These are phyloP conservation scores for Rubus idaeus DNA, from an alignment of 306 rosid genomes.

Conservation along the genomic window DNA sequence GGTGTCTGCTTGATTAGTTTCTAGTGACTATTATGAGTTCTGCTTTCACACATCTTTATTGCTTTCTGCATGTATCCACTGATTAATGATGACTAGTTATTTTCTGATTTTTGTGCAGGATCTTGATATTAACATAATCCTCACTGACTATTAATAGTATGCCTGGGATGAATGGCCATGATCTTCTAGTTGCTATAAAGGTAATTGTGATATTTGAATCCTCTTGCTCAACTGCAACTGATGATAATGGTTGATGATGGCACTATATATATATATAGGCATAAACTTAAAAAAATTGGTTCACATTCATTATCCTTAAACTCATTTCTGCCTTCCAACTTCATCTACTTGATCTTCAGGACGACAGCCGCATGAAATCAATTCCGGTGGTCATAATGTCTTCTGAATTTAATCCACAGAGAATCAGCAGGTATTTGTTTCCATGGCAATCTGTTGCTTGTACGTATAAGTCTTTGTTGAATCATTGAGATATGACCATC, in stretches of 20 bases:
- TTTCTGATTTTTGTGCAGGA: conserved; percentile 14
- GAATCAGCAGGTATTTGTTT: too few species aligned
- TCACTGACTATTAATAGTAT: conserved; percentile 11
- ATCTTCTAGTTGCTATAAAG: conserved; percentile 15
- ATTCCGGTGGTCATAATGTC: too few species aligned
- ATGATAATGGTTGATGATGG: too few species aligned
- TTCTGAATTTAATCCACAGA: too few species aligned
- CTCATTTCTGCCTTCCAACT: background rate
- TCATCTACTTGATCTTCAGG: background rate
- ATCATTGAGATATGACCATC: too few species aligned
- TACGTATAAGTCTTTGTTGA: too few species aligned
- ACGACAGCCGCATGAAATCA: too few species aligned
- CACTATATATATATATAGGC: too few species aligned
- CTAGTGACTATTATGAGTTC: background rate
- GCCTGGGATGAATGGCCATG: conserved; percentile 17
- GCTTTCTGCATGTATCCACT: background rate
- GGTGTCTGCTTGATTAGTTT: background rate
- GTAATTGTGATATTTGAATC: background rate
- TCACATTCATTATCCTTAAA: background rate
- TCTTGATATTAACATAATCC: conserved; percentile 2
- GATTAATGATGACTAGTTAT: background rate
- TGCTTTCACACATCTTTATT: background rate
- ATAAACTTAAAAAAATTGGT: too few species aligned
- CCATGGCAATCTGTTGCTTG: too few species aligned
- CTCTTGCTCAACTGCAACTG: too few species aligned